Evolutionary conservation across 331 rosid genomes (phyloP), one percentile per base, ranked within the genome.

Genomic region (Pyrus hybrid): DNA sequence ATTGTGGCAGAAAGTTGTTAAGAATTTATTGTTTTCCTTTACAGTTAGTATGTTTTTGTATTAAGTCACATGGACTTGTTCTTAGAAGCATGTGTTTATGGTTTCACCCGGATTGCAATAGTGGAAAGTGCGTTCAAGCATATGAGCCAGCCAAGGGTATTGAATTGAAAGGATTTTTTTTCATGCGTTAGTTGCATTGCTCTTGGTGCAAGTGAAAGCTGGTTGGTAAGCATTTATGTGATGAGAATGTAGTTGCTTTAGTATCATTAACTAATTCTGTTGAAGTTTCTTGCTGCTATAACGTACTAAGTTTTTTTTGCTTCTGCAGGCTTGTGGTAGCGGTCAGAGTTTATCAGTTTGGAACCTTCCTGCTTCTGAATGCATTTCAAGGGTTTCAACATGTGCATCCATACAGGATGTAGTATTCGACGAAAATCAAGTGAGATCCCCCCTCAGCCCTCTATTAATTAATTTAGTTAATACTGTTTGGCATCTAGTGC

Each of bases 291-390:
- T 78, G 29, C 26, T 64, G 51, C 69, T 68, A 29, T 77, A 45
- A 73, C 67, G 53, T 77, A 51, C 13, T 51, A 30, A 30, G 21
- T 35, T 16, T 47, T 41, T 51, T 26, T 12, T 63, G 25, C 63
- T 63, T 85, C 43, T 37, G 11, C 75, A 94, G 98, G 97, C 94
- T 72, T 94, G 95, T 80, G 80, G 96, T 71, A 83, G 85, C 76
- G 96, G 93, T 72, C 88, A 81, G 72, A 83, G 92, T 86, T 78
- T 94, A 81, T 94, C 95, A 28, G 86, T 94, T 73, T 90, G 98
- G 97, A 94, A 91, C 79, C 95, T 94, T 79, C 89, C 92, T 65
- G 93, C 98, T 66, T 87, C 93, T 63, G 98, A 90, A 82, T 86
- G 94, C 72, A 56, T 90, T 77, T 88, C 91, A 65, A 88, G 72